phyloP scores from a whole-genome alignment of 306 rosid genomes.

The Dalbergia cultrata region DNA sequence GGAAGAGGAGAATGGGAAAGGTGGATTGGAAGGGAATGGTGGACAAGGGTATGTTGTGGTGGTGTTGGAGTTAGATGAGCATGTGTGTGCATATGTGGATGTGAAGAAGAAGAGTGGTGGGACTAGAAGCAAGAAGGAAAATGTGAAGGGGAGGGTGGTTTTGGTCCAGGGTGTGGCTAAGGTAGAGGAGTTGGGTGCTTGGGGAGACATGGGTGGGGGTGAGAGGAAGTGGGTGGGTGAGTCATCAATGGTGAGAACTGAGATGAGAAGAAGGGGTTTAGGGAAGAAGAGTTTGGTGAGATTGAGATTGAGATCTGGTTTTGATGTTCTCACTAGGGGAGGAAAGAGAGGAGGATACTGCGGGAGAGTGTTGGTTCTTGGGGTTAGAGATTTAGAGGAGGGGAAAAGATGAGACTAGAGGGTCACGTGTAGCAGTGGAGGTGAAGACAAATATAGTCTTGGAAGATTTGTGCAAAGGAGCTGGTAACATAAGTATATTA shows the following conservation, averaged over 20 bases:
- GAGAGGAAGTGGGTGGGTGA: constrained; percentile 9
- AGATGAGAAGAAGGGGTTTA: neutral
- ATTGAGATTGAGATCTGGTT: constrained; percentile 45
- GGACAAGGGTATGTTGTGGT: constrained; percentile 56
- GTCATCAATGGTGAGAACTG: constrained; percentile 10
- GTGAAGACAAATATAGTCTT: constrained; percentile 44
- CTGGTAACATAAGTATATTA: neutral
- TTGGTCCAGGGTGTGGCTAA: neutral
- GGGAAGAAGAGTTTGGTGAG: constrained; percentile 6
- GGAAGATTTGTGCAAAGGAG: neutral
- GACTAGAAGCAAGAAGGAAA: neutral
- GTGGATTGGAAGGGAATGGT: constrained; percentile 61
- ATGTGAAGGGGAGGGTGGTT: constrained; percentile 27
- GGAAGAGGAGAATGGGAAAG: constrained; percentile 77
- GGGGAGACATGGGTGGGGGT: constrained; percentile 49
- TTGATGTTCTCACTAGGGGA: neutral
- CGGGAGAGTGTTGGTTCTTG: constrained; percentile 35
- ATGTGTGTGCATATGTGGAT: constrained; percentile 41
- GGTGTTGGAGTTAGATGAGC: constrained; percentile 35
- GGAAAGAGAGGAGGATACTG: neutral
- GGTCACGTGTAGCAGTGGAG: constrained; percentile 67
- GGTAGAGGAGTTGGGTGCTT: neutral
- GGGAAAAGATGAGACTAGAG: neutral
- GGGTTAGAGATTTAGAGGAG: constrained; percentile 28
- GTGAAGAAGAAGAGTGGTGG: neutral